A percentile compares a stretch with the other conserved stretches of the same genome.
Conservation (phyloP, 345 rosid species). For the Camelina neglecta region DNA sequence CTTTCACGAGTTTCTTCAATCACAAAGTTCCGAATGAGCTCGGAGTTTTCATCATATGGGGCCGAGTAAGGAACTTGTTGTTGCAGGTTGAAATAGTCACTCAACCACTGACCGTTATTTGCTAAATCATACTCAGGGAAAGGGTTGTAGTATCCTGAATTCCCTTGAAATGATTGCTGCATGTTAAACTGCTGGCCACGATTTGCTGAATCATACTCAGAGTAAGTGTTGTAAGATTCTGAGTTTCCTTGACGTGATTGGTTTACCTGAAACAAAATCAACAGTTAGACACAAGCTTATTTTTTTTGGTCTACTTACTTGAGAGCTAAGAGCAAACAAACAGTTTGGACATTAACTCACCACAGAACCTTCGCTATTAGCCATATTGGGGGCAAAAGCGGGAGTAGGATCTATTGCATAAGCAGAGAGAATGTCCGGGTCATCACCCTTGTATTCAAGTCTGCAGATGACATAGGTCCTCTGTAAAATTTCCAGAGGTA, state of each 20-base stretch:
- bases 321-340: background rate
- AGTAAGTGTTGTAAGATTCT: slow-evolving; percentile 9
- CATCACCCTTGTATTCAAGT: slow-evolving; percentile 37
- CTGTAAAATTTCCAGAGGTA: background rate
- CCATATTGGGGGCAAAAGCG: background rate
- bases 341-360: slow-evolving; percentile 14
- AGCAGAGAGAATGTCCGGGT: background rate
- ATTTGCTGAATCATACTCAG: slow-evolving; percentile 15
- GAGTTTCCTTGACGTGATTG: slow-evolving; percentile 26
- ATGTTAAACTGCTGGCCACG: background rate
- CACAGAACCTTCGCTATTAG: slow-evolving; percentile 38
- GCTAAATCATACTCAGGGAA: background rate
- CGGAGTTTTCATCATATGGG: background rate
- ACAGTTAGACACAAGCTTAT: background rate
- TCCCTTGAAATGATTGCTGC: background rate
- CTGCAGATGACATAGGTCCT: slow-evolving; percentile 36
- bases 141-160: background rate
- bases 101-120: background rate
- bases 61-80: slow-evolving; percentile 7
- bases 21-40: background rate
- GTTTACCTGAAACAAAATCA: slow-evolving; percentile 18
- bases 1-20: slow-evolving; percentile 6
- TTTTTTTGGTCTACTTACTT: background rate
- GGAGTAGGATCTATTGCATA: background rate
- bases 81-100: background rate